Percentiles rank a stretch among this genome's conserved stretches.
These are phyloP conservation scores for Camellia sinensis DNA, from an alignment of 148 eudicot species.

Conservation along the genomic window DNA sequence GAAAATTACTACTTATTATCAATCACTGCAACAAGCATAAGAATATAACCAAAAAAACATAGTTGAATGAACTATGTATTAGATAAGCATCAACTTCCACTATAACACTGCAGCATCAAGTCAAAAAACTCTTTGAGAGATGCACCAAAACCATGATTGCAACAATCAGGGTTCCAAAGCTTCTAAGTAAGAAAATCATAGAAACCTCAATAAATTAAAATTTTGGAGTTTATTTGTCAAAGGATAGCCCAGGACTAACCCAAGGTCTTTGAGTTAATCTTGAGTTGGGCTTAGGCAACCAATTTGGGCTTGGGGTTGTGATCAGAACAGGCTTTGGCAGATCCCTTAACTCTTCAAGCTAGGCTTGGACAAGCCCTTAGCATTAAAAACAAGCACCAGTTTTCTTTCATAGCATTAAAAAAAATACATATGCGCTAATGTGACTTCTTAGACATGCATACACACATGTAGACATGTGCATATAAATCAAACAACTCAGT, in stretches of 20 bases:
- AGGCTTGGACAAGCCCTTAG: no score
- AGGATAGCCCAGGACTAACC: no score
- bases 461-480: not conserved
- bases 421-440: not conserved
- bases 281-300: no score
- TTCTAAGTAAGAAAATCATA: no score
- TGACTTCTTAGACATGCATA: not conserved
- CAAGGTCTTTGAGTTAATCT: no score
- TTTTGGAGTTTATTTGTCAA: no score
- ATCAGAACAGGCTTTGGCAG: no score
- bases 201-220: no score
- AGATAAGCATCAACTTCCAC: not conserved
- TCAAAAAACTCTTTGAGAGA: not conserved
- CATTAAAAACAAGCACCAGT: not conserved
- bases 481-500: not conserved
- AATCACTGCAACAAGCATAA: not conserved
- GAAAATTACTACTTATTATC: not conserved
- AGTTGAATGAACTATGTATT: not conserved
- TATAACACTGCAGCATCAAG: not conserved
- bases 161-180: not conserved
- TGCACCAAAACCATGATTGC: conserved; percentile 1
- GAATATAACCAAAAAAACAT: not conserved
- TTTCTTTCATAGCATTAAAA: not conserved
- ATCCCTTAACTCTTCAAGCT: no score
- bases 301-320: no score